Conservation (phyloP, 495 filamentous ascomycete genomes). For the Entonaema liquescens region DNA sequence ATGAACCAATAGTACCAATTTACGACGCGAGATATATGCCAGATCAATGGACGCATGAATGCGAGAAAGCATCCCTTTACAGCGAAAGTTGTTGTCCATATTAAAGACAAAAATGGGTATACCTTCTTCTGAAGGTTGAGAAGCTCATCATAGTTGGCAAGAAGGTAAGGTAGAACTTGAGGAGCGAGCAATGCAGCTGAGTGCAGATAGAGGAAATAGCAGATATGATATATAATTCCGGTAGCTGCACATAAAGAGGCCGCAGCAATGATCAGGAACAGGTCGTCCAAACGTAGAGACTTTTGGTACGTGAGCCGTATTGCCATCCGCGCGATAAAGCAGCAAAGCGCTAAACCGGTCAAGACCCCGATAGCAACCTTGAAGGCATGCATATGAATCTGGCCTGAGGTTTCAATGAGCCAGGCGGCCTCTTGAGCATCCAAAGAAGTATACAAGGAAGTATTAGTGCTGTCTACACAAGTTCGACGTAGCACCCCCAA, state of each 20-base stretch:
- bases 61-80: constrained; percentile 36
- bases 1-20: constrained; percentile 34
- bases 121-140: constrained; percentile 19
- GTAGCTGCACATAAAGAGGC: constrained; percentile 20
- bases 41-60: constrained; percentile 31
- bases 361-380: constrained; percentile 13
- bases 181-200: constrained; percentile 22
- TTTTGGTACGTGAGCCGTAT: constrained; percentile 32
- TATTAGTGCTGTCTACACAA: too few species aligned
- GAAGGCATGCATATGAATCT: constrained; percentile 21
- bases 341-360: constrained; percentile 23
- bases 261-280: constrained; percentile 28
- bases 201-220: constrained; percentile 26
- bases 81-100: constrained; percentile 30
- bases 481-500: too few species aligned
- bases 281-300: constrained; percentile 25
- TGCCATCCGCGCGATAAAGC: constrained; percentile 21
- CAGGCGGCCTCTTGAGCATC: background rate
- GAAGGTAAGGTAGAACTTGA: constrained; percentile 5
- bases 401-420: constrained; percentile 2
- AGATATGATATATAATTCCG: constrained; percentile 22
- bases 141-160: constrained; percentile 9
- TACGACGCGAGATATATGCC: constrained; percentile 18
- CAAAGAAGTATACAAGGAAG: too few species aligned
- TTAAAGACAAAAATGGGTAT: constrained; percentile 18